Percentiles rank a stretch among this genome's conserved stretches.
phyloP scores from a whole-genome alignment of 1,284 basidiomycete species.

The Tylopilus sp. region DNA sequence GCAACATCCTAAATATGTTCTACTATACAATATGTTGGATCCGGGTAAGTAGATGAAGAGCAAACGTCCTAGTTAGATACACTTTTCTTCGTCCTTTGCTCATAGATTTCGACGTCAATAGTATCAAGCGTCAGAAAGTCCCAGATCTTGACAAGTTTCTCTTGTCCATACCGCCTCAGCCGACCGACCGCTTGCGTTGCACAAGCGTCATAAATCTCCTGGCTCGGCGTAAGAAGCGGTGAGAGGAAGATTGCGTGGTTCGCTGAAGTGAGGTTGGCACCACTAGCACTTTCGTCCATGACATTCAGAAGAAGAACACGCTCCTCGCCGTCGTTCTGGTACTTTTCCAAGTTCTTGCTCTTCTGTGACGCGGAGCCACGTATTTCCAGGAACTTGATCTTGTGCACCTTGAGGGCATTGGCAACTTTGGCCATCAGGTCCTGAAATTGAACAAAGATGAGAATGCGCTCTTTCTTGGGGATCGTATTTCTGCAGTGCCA shows the following conservation, averaged over 20 bases:
- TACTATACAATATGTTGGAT: slow-evolving; percentile 14
- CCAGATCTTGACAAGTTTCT: slow-evolving; percentile 76
- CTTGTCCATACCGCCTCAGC: slow-evolving; percentile 82
- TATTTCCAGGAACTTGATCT: slow-evolving; percentile 78
- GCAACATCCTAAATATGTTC: no score
- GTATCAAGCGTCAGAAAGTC: slow-evolving; percentile 79
- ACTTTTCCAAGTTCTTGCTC: slow-evolving; percentile 78
- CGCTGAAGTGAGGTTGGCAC: slow-evolving; percentile 88
- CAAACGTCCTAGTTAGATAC: slow-evolving; percentile 20
- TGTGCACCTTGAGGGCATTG: slow-evolving; percentile 71
- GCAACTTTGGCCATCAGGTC: slow-evolving; percentile 89
- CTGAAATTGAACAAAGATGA: slow-evolving; percentile 93
- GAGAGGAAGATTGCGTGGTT: slow-evolving; percentile 96
- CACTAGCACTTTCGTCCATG: slow-evolving; percentile 91
- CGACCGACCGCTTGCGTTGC: slow-evolving; percentile 92
- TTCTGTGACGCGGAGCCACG: slow-evolving; percentile 73
- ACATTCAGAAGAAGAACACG: slow-evolving; percentile 87
- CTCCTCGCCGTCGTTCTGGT: slow-evolving; percentile 73
- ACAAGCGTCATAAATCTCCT: slow-evolving; percentile 81
- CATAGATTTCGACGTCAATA: slow-evolving; percentile 81
- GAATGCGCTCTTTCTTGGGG: slow-evolving; percentile 73
- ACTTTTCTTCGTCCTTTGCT: slow-evolving; percentile 41
- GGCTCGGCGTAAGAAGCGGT: slow-evolving; percentile 73
- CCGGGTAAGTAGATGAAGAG: slow-evolving; percentile 4
- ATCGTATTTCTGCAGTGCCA: slow-evolving; percentile 53